A percentile compares a stretch with the other conserved stretches of the same genome.
Evolutionary conservation across 257 asterid species (phyloP).

Genomic region (Solanum pinnatisectum): DNA sequence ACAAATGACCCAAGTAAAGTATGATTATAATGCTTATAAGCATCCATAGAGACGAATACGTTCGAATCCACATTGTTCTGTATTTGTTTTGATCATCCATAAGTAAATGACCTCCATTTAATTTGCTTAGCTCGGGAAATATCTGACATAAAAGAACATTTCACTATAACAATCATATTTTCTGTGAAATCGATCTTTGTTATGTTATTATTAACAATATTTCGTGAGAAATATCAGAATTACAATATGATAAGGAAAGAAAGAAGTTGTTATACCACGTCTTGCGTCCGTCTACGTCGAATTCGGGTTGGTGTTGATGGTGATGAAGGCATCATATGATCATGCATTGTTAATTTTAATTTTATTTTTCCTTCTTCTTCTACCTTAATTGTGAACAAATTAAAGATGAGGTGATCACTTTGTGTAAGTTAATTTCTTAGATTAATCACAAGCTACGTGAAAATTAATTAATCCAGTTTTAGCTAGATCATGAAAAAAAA

Average conservation of each 20-base stretch:
- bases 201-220: not conserved
- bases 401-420: not conserved
- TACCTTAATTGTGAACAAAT: not conserved
- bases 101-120: constrained; percentile 50
- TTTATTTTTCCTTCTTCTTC: not conserved
- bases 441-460: not conserved
- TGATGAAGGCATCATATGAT: not conserved
- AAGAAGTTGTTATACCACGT: not conserved
- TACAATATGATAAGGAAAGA: not conserved
- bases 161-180: not conserved
- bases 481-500: not conserved
- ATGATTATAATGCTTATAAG: constrained; percentile 67
- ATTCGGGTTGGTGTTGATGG: not conserved
- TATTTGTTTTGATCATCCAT: constrained; percentile 75
- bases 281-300: not conserved
- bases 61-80: constrained; percentile 82
- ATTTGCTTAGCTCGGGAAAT: constrained; percentile 46
- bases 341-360: not conserved
- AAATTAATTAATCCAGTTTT: not conserved
- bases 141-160: constrained; percentile 23
- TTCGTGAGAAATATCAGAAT: not conserved
- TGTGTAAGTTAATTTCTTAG: not conserved
- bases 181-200: not conserved
- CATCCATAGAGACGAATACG: constrained; percentile 90
- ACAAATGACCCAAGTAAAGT: constrained; percentile 92